Conservation (phyloP, 805 yeast genomes). For the Candida jianshihensis region DNA sequence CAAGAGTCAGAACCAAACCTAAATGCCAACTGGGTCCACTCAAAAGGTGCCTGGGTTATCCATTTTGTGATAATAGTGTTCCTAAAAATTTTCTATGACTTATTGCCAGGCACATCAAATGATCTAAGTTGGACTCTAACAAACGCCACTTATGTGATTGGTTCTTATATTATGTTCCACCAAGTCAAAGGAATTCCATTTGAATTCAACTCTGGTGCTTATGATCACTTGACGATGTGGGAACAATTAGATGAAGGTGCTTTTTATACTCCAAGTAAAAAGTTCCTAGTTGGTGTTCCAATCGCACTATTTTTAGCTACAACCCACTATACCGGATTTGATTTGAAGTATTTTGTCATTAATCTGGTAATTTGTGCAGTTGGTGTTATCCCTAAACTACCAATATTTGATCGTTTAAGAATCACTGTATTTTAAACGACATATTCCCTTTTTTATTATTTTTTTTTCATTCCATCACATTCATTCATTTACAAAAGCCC, state of each 20-base stretch:
- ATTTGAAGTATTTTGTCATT: constrained; percentile 66
- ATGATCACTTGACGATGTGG: constrained; percentile 96
- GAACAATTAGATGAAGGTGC: constrained; percentile 94
- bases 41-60: constrained; percentile 93
- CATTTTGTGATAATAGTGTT: constrained; percentile 78
- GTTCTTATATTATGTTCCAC: constrained; percentile 94
- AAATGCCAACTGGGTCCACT: constrained; percentile 95
- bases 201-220: constrained; percentile 94
- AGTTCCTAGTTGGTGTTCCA: constrained; percentile 89
- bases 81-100: constrained; percentile 68
- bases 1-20: constrained; percentile 83
- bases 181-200: constrained; percentile 95
- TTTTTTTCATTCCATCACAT: not conserved
- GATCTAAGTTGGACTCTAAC: constrained; percentile 94
- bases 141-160: constrained; percentile 81
- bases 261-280: constrained; percentile 94
- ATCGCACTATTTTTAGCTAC: constrained; percentile 76
- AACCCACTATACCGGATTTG: constrained; percentile 87
- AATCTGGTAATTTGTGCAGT: constrained; percentile 71
- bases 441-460: not conserved
- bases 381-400: constrained; percentile 89
- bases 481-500: not conserved
- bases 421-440: constrained; percentile 29
- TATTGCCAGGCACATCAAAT: constrained; percentile 71
- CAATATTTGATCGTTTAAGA: constrained; percentile 73